Conservation (phyloP, 345 rosid species). For the Melaleuca quinquenervia region DNA sequence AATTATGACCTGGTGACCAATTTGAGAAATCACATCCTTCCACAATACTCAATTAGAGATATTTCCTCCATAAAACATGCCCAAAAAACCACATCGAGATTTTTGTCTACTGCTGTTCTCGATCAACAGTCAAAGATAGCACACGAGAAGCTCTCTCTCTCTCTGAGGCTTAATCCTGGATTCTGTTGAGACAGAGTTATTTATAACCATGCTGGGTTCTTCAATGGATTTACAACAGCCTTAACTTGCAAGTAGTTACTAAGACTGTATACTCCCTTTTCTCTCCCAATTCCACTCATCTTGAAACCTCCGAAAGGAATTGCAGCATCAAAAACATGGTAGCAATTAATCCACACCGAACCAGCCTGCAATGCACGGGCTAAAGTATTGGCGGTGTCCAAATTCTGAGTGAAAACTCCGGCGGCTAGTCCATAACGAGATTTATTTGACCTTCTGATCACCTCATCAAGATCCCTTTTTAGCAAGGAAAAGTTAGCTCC, state of each 20-base stretch:
- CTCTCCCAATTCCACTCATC: constrained; percentile 90
- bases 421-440: constrained; percentile 67
- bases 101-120: not conserved
- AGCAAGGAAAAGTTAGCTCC: not conserved
- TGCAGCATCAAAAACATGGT: constrained; percentile 61
- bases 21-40: not conserved
- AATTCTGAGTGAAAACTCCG: constrained; percentile 63
- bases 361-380: constrained; percentile 59
- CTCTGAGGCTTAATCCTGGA: not conserved
- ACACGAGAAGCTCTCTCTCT: not conserved
- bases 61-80: not conserved
- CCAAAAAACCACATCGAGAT: not conserved
- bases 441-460: constrained; percentile 49
- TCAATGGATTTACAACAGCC: constrained; percentile 76
- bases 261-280: constrained; percentile 76
- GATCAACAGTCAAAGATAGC: not conserved
- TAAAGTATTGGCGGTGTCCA: constrained; percentile 68
- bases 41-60: not conserved
- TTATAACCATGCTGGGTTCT: constrained; percentile 85
- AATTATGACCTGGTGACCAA: not conserved
- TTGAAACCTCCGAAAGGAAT: constrained; percentile 94
- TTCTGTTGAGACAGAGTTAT: not conserved
- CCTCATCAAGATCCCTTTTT: constrained; percentile 65
- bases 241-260: constrained; percentile 79
- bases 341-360: constrained; percentile 79